A percentile compares a stretch with the other conserved stretches of the same genome.
These are phyloP conservation scores for Cyclotella choctawhatcheeana DNA, from an alignment of 108 stramenopile genomes.

Conservation along the genomic window DNA sequence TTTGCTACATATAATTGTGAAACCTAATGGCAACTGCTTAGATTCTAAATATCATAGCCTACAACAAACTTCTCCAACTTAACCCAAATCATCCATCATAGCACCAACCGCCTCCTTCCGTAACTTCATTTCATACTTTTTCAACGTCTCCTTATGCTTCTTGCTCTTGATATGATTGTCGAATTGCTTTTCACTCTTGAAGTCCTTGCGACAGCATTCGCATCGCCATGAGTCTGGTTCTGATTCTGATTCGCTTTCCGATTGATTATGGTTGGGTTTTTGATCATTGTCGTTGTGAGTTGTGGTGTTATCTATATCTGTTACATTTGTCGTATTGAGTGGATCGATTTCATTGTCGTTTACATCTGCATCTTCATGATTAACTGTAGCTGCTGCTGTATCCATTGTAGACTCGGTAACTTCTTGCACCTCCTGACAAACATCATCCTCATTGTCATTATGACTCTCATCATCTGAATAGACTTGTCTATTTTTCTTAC, in stretches of 20 bases:
- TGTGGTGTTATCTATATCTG: background rate
- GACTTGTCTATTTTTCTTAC: constrained; percentile 40
- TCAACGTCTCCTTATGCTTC: constrained; percentile 84
- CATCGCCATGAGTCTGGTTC: constrained; percentile 85
- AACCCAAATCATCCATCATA: constrained; percentile 36
- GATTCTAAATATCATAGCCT: too few species aligned
- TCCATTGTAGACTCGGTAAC: background rate
- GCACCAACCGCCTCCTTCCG: constrained; percentile 48
- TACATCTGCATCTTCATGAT: background rate
- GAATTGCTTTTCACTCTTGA: constrained; percentile 86
- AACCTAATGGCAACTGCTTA: too few species aligned
- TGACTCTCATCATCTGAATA: constrained; percentile 2
- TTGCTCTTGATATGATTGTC: constrained; percentile 89
- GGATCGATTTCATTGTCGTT: constrained; percentile 17
- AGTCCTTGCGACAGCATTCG: constrained; percentile 83
- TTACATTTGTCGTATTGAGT: background rate
- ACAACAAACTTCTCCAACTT: too few species aligned
- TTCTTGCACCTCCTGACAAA: constrained; percentile 19
- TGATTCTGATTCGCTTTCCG: constrained; percentile 39
- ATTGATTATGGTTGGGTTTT: constrained; percentile 13
- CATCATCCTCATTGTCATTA: constrained; percentile 22
- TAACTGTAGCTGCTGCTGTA: background rate
- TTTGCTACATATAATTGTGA: too few species aligned
- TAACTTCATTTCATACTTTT: constrained; percentile 68
- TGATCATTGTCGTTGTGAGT: constrained; percentile 2